Conservation (phyloP, 1,284 basidiomycete genomes). For the Entoloma clypeatum region DNA sequence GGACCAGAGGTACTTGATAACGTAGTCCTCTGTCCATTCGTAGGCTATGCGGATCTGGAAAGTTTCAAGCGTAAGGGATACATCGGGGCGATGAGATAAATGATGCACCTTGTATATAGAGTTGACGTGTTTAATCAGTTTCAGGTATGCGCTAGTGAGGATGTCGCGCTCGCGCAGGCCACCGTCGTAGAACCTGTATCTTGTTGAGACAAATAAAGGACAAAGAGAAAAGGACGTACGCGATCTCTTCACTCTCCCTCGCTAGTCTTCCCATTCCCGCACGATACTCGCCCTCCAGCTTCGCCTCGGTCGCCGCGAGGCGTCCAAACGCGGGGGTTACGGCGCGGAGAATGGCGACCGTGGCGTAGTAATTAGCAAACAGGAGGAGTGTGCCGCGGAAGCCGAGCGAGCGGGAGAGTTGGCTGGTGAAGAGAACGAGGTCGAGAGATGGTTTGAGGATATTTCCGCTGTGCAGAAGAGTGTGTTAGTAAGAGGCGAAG, state of each 20-base stretch:
- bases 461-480: conserved; percentile 58
- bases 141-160: conserved; percentile 74
- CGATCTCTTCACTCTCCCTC: conserved; percentile 91
- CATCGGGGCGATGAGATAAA: background rate
- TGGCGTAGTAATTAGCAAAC: conserved; percentile 83
- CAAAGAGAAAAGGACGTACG: conserved; percentile 48
- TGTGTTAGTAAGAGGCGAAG: conserved; percentile 5
- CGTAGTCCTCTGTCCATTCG: conserved; percentile 90
- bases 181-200: conserved; percentile 84
- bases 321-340: conserved; percentile 95
- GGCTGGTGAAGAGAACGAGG: conserved; percentile 89
- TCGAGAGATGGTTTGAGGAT: conserved; percentile 91
- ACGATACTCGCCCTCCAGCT: conserved; percentile 87
- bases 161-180: conserved; percentile 84
- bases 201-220: background rate
- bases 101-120: conserved; percentile 79
- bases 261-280: conserved; percentile 86
- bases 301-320: conserved; percentile 86
- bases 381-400: conserved; percentile 75
- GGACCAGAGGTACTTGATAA: conserved; percentile 94
- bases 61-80: background rate
- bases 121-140: conserved; percentile 86
- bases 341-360: conserved; percentile 76
- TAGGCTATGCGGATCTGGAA: conserved; percentile 74
- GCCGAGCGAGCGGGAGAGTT: conserved; percentile 85